Conservation (phyloP, 768 basidiomycete species). For the Rhodosporidiobolus odoratus region DNA sequence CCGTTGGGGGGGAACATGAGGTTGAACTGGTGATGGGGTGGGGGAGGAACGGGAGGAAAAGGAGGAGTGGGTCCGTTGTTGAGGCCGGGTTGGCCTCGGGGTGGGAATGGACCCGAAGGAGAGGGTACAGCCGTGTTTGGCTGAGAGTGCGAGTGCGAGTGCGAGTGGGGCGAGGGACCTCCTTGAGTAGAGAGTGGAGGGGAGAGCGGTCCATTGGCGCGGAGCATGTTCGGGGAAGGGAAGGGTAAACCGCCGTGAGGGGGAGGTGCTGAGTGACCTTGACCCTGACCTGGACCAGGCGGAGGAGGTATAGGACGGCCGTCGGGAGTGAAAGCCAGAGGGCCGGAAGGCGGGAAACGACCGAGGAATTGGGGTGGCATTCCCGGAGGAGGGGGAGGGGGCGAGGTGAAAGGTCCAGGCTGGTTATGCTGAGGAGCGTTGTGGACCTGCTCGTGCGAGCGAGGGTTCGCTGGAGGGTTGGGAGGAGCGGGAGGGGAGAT, state of each 20-base stretch:
- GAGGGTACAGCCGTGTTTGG: no score
- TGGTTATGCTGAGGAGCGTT: neutral
- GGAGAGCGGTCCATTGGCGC: neutral
- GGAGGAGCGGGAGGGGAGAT: neutral
- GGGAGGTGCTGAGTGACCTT: no score
- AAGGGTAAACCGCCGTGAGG: no score
- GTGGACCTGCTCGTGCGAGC: neutral
- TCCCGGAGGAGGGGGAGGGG: neutral
- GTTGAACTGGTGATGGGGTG: no score
- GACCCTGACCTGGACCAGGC: no score
- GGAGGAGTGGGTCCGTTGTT: neutral
- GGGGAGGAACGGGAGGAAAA: no score
- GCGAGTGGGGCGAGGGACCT: neutral
- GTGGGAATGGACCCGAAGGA: neutral
- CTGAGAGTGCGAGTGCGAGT: neutral
- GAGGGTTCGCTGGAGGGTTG: neutral
- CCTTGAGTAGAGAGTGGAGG: neutral
- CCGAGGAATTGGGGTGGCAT: constrained; percentile 14
- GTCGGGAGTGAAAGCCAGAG: constrained; percentile 9
- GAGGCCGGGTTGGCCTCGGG: neutral
- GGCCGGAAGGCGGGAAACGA: neutral
- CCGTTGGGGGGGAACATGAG: neutral
- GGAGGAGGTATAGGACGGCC: constrained; percentile 12
- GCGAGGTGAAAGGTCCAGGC: neutral
- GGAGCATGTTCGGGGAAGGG: neutral